Evolutionary conservation across 1,284 basidiomycete species (phyloP).

Genomic region (Ganoderma sp.): DNA sequence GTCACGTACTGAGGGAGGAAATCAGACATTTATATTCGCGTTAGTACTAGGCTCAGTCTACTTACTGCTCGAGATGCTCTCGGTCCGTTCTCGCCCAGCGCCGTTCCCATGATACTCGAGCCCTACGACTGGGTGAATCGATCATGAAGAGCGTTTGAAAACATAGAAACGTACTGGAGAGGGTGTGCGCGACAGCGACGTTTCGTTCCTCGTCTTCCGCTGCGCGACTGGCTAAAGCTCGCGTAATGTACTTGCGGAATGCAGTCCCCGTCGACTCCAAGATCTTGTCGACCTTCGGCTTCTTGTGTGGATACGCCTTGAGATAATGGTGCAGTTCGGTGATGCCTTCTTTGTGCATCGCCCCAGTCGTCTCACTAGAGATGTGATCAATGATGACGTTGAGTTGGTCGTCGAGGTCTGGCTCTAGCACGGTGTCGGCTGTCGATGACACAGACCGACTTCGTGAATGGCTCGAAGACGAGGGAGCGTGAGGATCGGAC

Average conservation of each 20-base stretch:
- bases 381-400: constrained; percentile 89
- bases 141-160: neutral
- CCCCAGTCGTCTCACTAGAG: constrained; percentile 85
- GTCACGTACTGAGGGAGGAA: constrained; percentile 24
- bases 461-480: constrained; percentile 66
- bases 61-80: constrained; percentile 32
- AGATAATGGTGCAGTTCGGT: constrained; percentile 96
- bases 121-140: constrained; percentile 37
- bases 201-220: constrained; percentile 84
- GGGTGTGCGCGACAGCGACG: constrained; percentile 75
- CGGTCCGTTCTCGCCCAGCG: constrained; percentile 37
- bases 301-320: constrained; percentile 90
- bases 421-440: constrained; percentile 66
- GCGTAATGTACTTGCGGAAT: constrained; percentile 84
- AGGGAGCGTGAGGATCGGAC: constrained; percentile 58
- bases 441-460: constrained; percentile 68
- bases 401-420: constrained; percentile 80
- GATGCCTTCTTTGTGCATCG: constrained; percentile 87
- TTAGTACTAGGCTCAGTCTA: constrained; percentile 10
- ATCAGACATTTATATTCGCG: neutral
- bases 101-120: constrained; percentile 64
- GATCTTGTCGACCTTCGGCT: constrained; percentile 83
- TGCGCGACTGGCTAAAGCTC: constrained; percentile 81
- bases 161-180: constrained; percentile 66
- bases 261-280: constrained; percentile 82